These are phyloP conservation scores for Myriosclerotinia duriaeana DNA, from an alignment of 2,329 filamentous ascomycete species.

Conservation along the genomic window DNA sequence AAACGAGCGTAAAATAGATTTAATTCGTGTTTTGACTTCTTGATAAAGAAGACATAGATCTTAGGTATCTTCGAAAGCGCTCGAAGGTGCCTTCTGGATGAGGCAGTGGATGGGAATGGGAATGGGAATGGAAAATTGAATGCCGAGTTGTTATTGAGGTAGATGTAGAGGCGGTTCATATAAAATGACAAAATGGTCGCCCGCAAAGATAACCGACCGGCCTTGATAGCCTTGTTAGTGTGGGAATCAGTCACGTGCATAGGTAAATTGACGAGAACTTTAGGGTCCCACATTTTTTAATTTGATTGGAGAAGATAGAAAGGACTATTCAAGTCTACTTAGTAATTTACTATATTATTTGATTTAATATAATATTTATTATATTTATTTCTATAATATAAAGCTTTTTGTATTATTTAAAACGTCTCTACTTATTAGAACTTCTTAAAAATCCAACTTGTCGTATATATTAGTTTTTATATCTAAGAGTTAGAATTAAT, in stretches of 20 bases:
- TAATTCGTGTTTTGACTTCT: background rate
- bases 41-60: background rate
- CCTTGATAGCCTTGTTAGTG: background rate
- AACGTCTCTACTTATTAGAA: too few species aligned
- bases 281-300: background rate
- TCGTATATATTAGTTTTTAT: too few species aligned
- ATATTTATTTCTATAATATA: too few species aligned
- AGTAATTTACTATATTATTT: too few species aligned
- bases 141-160: background rate
- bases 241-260: constrained; percentile 6
- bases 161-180: background rate
- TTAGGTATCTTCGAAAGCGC: background rate
- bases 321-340: too few species aligned
- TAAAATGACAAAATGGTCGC: constrained; percentile 10
- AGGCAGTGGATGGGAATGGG: background rate
- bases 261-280: background rate
- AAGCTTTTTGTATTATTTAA: background rate
- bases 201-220: constrained; percentile 3
- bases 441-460: too few species aligned
- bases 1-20: background rate
- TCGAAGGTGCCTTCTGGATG: constrained; percentile 2
- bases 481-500: too few species aligned
- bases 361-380: too few species aligned
- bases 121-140: background rate
- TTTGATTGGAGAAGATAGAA: background rate